phyloP scores from a whole-genome alignment of 768 basidiomycete species.

The Mycena rebaudengoi region DNA sequence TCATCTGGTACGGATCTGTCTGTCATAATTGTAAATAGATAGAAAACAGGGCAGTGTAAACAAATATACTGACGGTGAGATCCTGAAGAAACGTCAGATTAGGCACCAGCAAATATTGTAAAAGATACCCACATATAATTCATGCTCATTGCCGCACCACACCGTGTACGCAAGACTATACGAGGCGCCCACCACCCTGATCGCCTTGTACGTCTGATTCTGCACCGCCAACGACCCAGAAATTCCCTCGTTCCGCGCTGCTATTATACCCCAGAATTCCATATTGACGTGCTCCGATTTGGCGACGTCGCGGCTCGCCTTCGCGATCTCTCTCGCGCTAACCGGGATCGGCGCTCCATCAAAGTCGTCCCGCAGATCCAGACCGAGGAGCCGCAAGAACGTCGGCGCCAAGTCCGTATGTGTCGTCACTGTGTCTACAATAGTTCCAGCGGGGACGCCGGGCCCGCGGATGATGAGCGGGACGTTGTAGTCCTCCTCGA shows the following conservation, averaged over 20 bases:
- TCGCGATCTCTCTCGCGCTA: neutral
- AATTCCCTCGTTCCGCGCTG: neutral
- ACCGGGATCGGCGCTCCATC: slow-evolving; percentile 3
- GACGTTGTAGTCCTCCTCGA: slow-evolving; percentile 1
- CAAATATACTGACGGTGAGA: neutral
- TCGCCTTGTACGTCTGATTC: slow-evolving; percentile 2
- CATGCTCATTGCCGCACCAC: slow-evolving; percentile 1
- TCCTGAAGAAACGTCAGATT: too few relatives aligned
- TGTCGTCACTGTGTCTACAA: neutral
- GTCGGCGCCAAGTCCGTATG: slow-evolving; percentile 2
- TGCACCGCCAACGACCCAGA: neutral
- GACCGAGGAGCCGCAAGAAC: neutral
- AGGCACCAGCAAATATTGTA: neutral
- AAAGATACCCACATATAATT: neutral
- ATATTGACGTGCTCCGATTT: neutral
- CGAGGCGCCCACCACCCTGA: neutral
- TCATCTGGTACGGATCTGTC: slow-evolving; percentile 2
- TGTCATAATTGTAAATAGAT: neutral
- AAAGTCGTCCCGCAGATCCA: neutral
- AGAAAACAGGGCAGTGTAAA: neutral
- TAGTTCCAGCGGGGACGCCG: neutral
- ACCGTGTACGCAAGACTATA: neutral
- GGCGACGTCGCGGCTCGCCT: neutral
- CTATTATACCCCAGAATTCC: neutral
- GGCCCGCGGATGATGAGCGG: slow-evolving; percentile 1